These are phyloP conservation scores for Vigna hirtella DNA, from an alignment of 306 rosid species.

Conservation along the genomic window DNA sequence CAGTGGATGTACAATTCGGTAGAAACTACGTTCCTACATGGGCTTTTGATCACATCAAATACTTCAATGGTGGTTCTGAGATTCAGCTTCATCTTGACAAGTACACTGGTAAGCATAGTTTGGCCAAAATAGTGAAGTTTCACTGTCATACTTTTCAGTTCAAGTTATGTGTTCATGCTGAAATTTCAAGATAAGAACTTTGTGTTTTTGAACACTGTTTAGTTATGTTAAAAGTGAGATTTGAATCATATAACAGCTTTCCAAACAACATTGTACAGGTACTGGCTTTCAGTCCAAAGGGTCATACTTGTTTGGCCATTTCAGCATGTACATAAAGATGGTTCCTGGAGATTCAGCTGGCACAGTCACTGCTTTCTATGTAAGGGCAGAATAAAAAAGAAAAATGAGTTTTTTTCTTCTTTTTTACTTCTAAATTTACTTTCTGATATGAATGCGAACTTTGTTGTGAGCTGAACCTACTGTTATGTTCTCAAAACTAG, in stretches of 20 bases:
- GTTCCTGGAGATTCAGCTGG: slow-evolving; percentile 91
- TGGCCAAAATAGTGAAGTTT: background rate
- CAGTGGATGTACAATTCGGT: slow-evolving; percentile 65
- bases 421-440: too few species aligned
- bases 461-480: too few species aligned
- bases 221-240: background rate
- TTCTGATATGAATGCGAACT: too few species aligned
- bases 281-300: slow-evolving; percentile 96
- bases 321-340: slow-evolving; percentile 81
- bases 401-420: too few species aligned
- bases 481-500: too few species aligned
- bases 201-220: background rate
- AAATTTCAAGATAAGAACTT: background rate
- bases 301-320: slow-evolving; percentile 82
- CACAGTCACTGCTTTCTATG: slow-evolving; percentile 90
- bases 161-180: background rate
- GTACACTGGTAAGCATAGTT: slow-evolving; percentile 64
- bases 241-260: background rate
- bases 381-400: slow-evolving; percentile 9
- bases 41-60: slow-evolving; percentile 90
- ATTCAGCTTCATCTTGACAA: slow-evolving; percentile 78
- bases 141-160: background rate
- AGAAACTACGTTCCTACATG: slow-evolving; percentile 80
- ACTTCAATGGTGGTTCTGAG: slow-evolving; percentile 70
- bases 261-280: slow-evolving; percentile 46